Base-by-base conservation (phyloP, 225 moss, liverwort and hornwort genomes). In the Polytrichum commune region DNA sequence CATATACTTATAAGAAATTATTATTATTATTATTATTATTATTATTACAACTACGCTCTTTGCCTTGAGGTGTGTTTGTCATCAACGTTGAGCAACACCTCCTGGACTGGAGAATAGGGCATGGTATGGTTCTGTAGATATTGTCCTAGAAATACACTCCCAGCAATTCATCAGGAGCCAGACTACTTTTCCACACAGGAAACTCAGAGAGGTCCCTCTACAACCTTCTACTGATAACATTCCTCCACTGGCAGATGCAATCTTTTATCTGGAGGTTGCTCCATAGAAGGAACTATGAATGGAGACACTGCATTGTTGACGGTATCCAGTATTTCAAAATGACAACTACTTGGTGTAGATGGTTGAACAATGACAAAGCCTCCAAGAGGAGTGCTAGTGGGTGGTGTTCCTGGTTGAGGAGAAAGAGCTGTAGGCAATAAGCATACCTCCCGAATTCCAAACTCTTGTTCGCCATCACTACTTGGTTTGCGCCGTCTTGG, bases 381-480 rank as follows among this genome's bases (percentile, higher is more conserved):
- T 57, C 28, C 29, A 26, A 30, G 18, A 8, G 13, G 29, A 8
- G 23, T 57, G 54, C 22, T 28, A 32, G 33, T 26, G 16, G 62
- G 8, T 68, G 68, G 24, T 57, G 55, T 69, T 71, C 33, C 64
- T 68, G 79, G 63, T 28, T 24, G 68, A 55, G 75, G 68, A 65
- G 66, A 72, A 67, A 54, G 38, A 27, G 77, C 77, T 70, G 69
- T 64, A 72, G 75, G 72, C 18, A 73, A 63, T 29, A 75, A 67
- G 55, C 7, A 63, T 61, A 23, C 26, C 18, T 55, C 29, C 19
- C 1, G 30, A 67, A 56, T 67, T 54, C 69, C 18, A 33, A 28
- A 72, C 56, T 75, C 79, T 75, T 84, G 87, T 27, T 74, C 72
- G 30, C 78, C 82, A 55, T 85, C 80, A 23, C 67, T 81, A 71